phyloP scores from a whole-genome alignment of 768 basidiomycete species.

The Boletus tomentosulus region DNA sequence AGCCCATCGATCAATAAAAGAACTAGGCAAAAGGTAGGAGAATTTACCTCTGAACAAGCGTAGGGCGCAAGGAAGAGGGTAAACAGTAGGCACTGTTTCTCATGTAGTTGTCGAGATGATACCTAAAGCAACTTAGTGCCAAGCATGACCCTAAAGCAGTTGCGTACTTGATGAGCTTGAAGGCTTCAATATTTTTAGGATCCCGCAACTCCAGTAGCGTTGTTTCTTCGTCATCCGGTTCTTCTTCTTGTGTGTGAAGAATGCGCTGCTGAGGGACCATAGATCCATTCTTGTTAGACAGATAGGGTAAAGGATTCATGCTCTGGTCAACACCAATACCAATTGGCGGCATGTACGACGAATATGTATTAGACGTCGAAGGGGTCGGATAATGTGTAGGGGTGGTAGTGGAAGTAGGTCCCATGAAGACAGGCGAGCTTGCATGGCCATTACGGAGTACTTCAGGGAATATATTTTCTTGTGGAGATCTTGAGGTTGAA shows the following conservation, averaged over 20 bases:
- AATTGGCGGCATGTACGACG: constrained; percentile 52
- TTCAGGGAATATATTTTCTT: constrained; percentile 58
- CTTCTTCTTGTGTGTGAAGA: constrained; percentile 29
- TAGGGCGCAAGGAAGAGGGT: constrained; percentile 83
- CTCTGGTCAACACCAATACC: constrained; percentile 55
- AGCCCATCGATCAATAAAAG: constrained; percentile 3
- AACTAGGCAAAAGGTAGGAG: background rate
- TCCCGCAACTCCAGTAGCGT: constrained; percentile 38
- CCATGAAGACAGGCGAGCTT: constrained; percentile 61
- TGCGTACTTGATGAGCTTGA: constrained; percentile 74
- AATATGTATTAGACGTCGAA: constrained; percentile 31
- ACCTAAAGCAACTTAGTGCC: constrained; percentile 40
- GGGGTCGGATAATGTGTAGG: constrained; percentile 42
- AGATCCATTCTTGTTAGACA: constrained; percentile 29
- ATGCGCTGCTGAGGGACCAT: constrained; percentile 24
- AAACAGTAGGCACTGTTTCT: constrained; percentile 83
- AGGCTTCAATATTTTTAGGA: constrained; percentile 72
- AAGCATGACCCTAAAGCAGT: background rate
- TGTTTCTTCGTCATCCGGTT: constrained; percentile 53
- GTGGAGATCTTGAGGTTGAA: constrained; percentile 37
- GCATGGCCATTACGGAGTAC: constrained; percentile 49
- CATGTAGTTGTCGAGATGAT: constrained; percentile 89
- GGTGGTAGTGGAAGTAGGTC: constrained; percentile 38
- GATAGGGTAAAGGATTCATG: constrained; percentile 49
- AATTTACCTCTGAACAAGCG: constrained; percentile 75